These are phyloP conservation scores for Pneumocystis jirovecii DNA, from an alignment of 1,139 yeast species.

Conservation along the genomic window DNA sequence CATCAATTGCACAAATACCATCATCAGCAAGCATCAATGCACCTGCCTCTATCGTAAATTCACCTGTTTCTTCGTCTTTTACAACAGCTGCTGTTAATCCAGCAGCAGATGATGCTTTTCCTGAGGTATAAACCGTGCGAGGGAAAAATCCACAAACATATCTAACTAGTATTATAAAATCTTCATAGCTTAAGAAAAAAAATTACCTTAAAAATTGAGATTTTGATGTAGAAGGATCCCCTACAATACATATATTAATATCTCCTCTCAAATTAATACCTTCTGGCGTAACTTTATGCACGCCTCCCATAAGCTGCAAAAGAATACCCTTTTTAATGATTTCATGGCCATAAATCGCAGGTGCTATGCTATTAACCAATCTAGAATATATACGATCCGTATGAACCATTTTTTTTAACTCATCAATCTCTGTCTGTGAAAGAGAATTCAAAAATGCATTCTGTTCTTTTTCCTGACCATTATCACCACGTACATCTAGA, in stretches of 20 bases:
- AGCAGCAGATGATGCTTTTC: constrained; percentile 97
- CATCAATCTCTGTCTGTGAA: constrained; percentile 69
- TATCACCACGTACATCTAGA: constrained; percentile 34
- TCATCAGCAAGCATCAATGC: constrained; percentile 97
- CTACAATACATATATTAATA: constrained; percentile 89
- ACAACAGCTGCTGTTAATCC: constrained; percentile 98
- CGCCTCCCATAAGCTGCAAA: constrained; percentile 85
- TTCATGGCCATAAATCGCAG: constrained; percentile 95
- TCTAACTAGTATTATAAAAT: neutral
- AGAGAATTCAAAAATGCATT: constrained; percentile 66
- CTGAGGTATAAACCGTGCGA: constrained; percentile 91
- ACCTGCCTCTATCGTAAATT: constrained; percentile 95
- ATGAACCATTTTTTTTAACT: constrained; percentile 79
- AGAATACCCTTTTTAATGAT: constrained; percentile 83
- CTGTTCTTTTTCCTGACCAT: constrained; percentile 42
- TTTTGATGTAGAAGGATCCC: constrained; percentile 96
- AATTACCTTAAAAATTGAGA: constrained; percentile 68
- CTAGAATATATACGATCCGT: constrained; percentile 76
- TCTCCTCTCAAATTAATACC: constrained; percentile 96
- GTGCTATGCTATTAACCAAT: constrained; percentile 80
- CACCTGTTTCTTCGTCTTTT: constrained; percentile 94
- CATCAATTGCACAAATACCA: constrained; percentile 97
- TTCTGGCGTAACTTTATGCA: constrained; percentile 84
- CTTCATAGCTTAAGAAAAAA: neutral
- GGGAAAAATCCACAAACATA: constrained; percentile 88